Conservation (phyloP, 768 basidiomycete genomes). For the Dentipellis fragilis region DNA sequence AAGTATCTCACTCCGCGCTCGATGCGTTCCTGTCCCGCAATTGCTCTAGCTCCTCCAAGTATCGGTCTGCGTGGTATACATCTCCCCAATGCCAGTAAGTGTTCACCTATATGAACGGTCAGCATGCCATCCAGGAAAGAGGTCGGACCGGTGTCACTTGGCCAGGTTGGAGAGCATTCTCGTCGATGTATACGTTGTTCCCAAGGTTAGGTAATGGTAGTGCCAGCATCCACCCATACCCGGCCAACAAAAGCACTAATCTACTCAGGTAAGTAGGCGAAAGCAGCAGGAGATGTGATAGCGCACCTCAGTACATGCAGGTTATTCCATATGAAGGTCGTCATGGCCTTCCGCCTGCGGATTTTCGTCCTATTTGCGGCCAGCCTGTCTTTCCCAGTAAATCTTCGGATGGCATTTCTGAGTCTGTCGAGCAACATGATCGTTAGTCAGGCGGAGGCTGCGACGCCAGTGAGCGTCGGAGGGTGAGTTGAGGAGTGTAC, state of each 20-base stretch:
- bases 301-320: constrained; percentile 8
- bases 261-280: constrained; percentile 26
- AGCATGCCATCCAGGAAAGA: neutral
- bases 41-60: constrained; percentile 58
- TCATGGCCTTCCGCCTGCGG: constrained; percentile 6
- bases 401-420: neutral
- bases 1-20: constrained; percentile 53
- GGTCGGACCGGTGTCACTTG: constrained; percentile 43
- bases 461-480: neutral
- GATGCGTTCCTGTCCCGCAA: constrained; percentile 55
- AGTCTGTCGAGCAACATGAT: neutral
- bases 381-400: neutral
- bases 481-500: neutral
- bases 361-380: neutral
- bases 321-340: constrained; percentile 1
- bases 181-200: constrained; percentile 75
- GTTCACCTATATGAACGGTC: constrained; percentile 49
- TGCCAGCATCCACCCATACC: constrained; percentile 77
- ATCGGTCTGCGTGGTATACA: constrained; percentile 79
- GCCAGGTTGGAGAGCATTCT: constrained; percentile 90
- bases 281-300: neutral
- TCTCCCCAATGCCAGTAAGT: constrained; percentile 90
- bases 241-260: constrained; percentile 44
- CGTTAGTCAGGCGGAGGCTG: neutral
- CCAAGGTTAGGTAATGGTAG: constrained; percentile 62